A percentile compares a stretch with the other conserved stretches of the same genome.
phyloP scores from a whole-genome alignment of 352 stramenopile genomes.

The Pelagophyceae sp. region DNA sequence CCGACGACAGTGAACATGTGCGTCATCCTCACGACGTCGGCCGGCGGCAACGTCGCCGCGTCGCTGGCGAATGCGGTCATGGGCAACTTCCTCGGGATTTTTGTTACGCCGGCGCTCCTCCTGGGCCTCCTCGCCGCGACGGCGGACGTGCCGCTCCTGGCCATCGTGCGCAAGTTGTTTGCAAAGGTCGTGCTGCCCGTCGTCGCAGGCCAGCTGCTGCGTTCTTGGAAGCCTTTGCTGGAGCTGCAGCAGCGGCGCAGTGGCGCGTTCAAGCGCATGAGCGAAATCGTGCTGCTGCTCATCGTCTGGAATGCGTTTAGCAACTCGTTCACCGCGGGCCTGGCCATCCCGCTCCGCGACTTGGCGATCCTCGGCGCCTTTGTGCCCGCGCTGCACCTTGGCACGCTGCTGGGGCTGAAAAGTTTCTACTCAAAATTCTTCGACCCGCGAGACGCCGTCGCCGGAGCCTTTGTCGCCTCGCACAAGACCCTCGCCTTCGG shows the following conservation, averaged over 20 bases:
- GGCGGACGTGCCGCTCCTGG: conserved; percentile 48
- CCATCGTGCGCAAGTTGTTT: conserved; percentile 47
- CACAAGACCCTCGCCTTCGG: conserved; percentile 60
- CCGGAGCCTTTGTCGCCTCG: conserved; percentile 46
- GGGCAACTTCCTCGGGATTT: conserved; percentile 49
- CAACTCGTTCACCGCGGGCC: conserved; percentile 45
- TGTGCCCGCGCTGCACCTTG: conserved; percentile 39
- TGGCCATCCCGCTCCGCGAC: conserved; percentile 36
- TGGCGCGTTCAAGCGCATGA: not conserved
- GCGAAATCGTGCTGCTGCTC: conserved; percentile 44
- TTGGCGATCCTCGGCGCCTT: conserved; percentile 39
- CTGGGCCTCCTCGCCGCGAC: conserved; percentile 23
- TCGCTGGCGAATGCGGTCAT: conserved; percentile 54
- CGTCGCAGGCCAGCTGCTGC: conserved; percentile 16
- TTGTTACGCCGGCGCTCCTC: conserved; percentile 48
- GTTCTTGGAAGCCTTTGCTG: not conserved
- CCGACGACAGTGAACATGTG: conserved; percentile 64
- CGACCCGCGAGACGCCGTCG: conserved; percentile 36
- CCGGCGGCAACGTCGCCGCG: conserved; percentile 46
- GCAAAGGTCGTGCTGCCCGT: conserved; percentile 40
- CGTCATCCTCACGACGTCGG: conserved; percentile 47
- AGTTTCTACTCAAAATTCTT: conserved; percentile 38
- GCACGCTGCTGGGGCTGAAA: conserved; percentile 37
- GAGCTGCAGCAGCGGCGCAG: not conserved
- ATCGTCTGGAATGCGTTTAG: conserved; percentile 62